Evolutionary conservation across 1,139 yeast genomes (phyloP).

Genomic region (Saccharomyces hybrid): DNA sequence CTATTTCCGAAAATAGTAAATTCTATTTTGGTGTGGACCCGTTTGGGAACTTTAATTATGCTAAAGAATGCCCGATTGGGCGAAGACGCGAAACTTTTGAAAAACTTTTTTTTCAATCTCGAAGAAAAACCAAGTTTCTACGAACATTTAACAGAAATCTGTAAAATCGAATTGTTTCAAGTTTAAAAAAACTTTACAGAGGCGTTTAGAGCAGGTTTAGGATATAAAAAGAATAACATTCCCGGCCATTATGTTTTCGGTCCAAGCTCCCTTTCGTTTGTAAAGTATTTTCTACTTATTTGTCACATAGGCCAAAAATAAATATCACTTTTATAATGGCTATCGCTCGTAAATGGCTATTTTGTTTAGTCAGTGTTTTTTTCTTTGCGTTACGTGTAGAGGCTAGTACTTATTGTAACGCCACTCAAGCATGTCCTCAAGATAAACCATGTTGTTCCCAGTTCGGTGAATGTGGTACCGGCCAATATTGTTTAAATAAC

Average conservation of each 20-base stretch:
- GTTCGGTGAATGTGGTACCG: conserved; percentile 75
- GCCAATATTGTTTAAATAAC: conserved; percentile 74
- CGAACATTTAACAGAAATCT: background rate
- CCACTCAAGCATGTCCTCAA: conserved; percentile 52
- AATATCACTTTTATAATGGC: background rate
- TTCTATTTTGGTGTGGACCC: background rate
- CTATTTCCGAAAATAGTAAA: background rate
- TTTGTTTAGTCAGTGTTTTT: background rate
- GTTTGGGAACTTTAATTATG: background rate
- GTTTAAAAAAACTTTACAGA: background rate
- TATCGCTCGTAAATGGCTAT: background rate
- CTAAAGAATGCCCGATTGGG: background rate
- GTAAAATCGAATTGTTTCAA: background rate
- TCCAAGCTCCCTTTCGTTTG: background rate
- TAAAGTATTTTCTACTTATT: background rate
- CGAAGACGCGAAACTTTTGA: background rate
- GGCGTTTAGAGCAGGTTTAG: conserved; percentile 5
- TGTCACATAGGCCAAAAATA: background rate
- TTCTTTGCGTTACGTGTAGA: background rate
- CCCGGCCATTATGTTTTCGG: background rate
- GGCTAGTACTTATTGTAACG: conserved; percentile 19
- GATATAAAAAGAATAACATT: conserved; percentile 1
- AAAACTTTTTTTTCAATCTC: background rate
- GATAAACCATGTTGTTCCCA: conserved; percentile 72
- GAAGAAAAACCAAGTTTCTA: background rate